These are phyloP conservation scores for Trametes coccinea DNA, from an alignment of 768 basidiomycete genomes.

Conservation along the genomic window DNA sequence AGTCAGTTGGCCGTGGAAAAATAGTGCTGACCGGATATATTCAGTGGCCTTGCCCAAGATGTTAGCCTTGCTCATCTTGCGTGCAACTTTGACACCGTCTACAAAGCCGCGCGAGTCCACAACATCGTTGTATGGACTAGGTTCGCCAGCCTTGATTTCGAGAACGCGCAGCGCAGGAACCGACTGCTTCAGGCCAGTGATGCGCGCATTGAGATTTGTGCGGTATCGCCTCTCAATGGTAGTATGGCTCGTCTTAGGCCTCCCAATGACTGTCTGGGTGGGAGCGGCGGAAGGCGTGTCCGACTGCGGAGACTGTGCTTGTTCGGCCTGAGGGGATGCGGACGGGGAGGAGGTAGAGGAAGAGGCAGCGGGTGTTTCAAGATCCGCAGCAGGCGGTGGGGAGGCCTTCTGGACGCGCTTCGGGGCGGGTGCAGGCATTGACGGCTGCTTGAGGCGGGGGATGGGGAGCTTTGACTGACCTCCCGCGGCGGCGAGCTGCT, in stretches of 20 bases:
- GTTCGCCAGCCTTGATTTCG: slow-evolving; percentile 48
- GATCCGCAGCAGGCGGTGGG: slow-evolving; percentile 23
- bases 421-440: slow-evolving; percentile 44
- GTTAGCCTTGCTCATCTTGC: slow-evolving; percentile 90
- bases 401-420: slow-evolving; percentile 21
- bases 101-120: slow-evolving; percentile 86
- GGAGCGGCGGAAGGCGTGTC: slow-evolving; percentile 21
- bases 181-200: slow-evolving; percentile 75
- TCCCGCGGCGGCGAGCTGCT: slow-evolving; percentile 32
- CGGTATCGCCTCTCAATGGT: slow-evolving; percentile 88
- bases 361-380: not conserved
- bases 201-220: slow-evolving; percentile 85
- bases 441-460: slow-evolving; percentile 49
- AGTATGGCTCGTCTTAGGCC: slow-evolving; percentile 87
- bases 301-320: slow-evolving; percentile 19
- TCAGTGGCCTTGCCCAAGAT: slow-evolving; percentile 89
- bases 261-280: slow-evolving; percentile 32
- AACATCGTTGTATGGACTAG: slow-evolving; percentile 41
- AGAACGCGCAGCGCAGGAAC: slow-evolving; percentile 83
- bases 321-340: slow-evolving; percentile 31
- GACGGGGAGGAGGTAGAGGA: slow-evolving; percentile 39
- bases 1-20: slow-evolving; percentile 6
- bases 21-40: slow-evolving; percentile 64
- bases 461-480: slow-evolving; percentile 44
- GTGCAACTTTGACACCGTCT: slow-evolving; percentile 89